A percentile compares a stretch with the other conserved stretches of the same genome.
phyloP scores from a whole-genome alignment of 768 basidiomycete species.

The Terana coerulea region DNA sequence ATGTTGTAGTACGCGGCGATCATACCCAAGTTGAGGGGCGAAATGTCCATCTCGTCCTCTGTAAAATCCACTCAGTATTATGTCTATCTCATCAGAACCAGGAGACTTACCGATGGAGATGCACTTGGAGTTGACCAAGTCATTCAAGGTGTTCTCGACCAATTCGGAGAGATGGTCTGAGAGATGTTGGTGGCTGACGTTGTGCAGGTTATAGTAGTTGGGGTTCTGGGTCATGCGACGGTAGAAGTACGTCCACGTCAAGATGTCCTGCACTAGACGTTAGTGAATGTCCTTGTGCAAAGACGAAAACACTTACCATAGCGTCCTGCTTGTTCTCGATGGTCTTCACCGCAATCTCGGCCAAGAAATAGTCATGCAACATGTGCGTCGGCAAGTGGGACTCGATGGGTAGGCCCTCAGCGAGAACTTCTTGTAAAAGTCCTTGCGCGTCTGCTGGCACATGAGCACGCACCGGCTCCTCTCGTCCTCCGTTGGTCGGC shows the following conservation, averaged over 20 bases:
- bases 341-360: constrained; percentile 97
- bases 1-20: constrained; percentile 97
- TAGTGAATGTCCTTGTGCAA: neutral
- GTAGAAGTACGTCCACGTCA: constrained; percentile 99
- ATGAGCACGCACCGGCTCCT: constrained; percentile 93
- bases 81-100: neutral
- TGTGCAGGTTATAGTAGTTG: constrained; percentile 91
- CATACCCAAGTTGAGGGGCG: constrained; percentile 94
- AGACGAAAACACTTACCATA: constrained; percentile 48
- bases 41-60: constrained; percentile 94
- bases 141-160: constrained; percentile 89
- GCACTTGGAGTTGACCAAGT: constrained; percentile 92
- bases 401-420: constrained; percentile 96
- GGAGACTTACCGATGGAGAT: constrained; percentile 70
- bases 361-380: constrained; percentile 95
- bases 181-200: constrained; percentile 92
- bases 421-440: constrained; percentile 99
- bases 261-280: constrained; percentile 62
- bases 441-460: constrained; percentile 97
- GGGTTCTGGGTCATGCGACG: constrained; percentile 97
- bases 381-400: constrained; percentile 87
- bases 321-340: constrained; percentile 99
- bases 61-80: constrained; percentile 7
- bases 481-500: constrained; percentile 83
- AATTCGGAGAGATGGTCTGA: constrained; percentile 95